These are phyloP conservation scores for Kappamyces sp. DNA, from an alignment of 192 early-diverging fungal species.

Conservation along the genomic window DNA sequence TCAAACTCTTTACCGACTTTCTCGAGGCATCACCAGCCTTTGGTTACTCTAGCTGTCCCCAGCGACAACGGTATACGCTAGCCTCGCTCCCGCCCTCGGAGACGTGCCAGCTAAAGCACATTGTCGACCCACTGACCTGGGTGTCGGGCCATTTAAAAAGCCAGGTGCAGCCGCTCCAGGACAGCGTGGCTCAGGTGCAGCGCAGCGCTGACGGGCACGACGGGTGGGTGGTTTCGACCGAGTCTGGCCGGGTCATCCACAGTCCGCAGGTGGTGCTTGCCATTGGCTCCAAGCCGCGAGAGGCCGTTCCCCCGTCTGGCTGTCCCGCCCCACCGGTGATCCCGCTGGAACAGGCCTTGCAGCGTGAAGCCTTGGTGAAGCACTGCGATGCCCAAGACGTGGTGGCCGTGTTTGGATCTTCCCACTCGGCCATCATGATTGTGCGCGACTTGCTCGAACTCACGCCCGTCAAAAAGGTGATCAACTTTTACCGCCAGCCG, in stretches of 20 bases:
- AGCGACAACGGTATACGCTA: neutral
- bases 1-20: slow-evolving; percentile 14
- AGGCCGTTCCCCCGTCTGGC: neutral
- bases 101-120: slow-evolving; percentile 7
- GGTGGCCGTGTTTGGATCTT: slow-evolving; percentile 18
- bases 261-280: slow-evolving; percentile 16
- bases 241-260: neutral
- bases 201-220: neutral
- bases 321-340: neutral
- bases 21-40: slow-evolving; percentile 17
- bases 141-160: slow-evolving; percentile 3
- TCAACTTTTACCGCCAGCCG: slow-evolving; percentile 14
- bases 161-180: slow-evolving; percentile 4
- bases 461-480: neutral
- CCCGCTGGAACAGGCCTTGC: slow-evolving; percentile 15
- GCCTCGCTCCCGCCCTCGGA: neutral
- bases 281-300: slow-evolving; percentile 14
- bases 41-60: neutral
- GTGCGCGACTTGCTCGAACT: slow-evolving; percentile 15
- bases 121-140: slow-evolving; percentile 2
- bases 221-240: neutral
- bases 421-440: slow-evolving; percentile 20
- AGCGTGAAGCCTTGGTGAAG: neutral
- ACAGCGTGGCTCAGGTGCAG: neutral
- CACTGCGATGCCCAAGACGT: slow-evolving; percentile 1